A percentile compares a stretch with the other conserved stretches of the same genome.
Evolutionary conservation across 179 eudicot species (phyloP).

Genomic region (Beta macrorhiza): DNA sequence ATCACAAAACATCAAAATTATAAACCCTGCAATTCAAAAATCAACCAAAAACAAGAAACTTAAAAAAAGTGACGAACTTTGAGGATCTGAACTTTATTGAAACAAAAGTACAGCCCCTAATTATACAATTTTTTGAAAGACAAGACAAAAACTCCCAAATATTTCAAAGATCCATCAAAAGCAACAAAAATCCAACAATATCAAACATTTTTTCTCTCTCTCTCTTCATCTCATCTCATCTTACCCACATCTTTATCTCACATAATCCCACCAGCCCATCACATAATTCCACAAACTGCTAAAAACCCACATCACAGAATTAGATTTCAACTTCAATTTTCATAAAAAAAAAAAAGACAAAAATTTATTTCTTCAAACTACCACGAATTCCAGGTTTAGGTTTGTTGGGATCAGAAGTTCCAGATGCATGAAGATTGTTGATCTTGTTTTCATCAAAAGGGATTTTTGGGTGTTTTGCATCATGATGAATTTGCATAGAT

Average conservation of each 20-base stretch:
- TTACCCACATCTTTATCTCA: background rate
- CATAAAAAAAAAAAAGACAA: background rate
- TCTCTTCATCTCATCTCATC: background rate
- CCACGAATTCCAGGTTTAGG: slow-evolving; percentile 84
- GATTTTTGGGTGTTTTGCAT: slow-evolving; percentile 83
- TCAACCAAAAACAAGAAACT: background rate
- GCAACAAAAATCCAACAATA: background rate
- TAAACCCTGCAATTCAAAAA: background rate
- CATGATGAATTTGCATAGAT: slow-evolving; percentile 97
- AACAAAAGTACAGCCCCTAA: background rate
- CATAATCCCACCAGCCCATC: background rate
- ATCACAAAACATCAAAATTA: no score
- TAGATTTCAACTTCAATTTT: background rate
- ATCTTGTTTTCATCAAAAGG: slow-evolving; percentile 82
- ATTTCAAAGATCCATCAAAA: background rate
- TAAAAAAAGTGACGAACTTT: background rate
- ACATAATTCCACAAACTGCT: background rate
- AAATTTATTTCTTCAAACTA: slow-evolving; percentile 59
- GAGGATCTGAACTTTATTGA: slow-evolving; percentile 15
- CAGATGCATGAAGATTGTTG: slow-evolving; percentile 61
- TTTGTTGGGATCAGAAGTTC: slow-evolving; percentile 36
- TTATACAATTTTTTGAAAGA: background rate
- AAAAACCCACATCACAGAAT: background rate
- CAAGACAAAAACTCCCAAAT: background rate
- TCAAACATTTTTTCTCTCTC: background rate